Conservation (phyloP, 148 eudicot species). For the Chenopodium formosanum region DNA sequence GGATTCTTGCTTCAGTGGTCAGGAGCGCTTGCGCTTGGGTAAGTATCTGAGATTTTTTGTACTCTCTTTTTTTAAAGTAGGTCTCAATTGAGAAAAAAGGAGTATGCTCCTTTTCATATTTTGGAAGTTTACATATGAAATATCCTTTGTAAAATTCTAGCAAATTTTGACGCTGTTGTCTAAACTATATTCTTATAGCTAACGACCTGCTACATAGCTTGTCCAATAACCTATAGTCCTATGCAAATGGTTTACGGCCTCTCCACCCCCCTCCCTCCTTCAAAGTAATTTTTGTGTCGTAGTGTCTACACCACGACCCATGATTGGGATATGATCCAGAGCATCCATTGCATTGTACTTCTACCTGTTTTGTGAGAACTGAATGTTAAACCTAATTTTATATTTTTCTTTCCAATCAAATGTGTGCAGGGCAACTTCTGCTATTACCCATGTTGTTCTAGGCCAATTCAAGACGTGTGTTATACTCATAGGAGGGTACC, state of each 20-base stretch:
- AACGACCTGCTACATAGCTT: neutral
- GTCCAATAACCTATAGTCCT: too few species aligned
- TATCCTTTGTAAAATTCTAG: neutral
- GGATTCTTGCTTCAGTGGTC: constrained; percentile 99
- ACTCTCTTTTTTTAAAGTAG: neutral
- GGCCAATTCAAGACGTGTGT: constrained; percentile 98
- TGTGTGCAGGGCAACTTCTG: constrained; percentile 78
- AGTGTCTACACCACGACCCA: neutral
- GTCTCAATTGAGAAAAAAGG: neutral
- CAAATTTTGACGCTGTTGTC: neutral
- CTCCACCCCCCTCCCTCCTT: neutral
- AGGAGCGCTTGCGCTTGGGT: constrained; percentile 96
- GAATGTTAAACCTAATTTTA: neutral
- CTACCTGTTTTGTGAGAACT: too few species aligned
- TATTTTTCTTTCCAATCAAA: neutral
- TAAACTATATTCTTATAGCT: neutral
- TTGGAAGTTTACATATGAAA: neutral
- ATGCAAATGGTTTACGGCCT: neutral
- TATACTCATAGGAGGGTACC: constrained; percentile 82
- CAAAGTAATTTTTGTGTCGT: neutral
- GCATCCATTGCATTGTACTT: neutral
- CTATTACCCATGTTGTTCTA: constrained; percentile 84
- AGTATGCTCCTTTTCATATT: neutral
- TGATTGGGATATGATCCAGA: neutral
- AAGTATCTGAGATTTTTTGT: constrained; percentile 14